Percentiles rank a stretch among this genome's conserved stretches.
Conservation (phyloP, 495 filamentous ascomycete species). For the Hyaloscypha finlandica region DNA sequence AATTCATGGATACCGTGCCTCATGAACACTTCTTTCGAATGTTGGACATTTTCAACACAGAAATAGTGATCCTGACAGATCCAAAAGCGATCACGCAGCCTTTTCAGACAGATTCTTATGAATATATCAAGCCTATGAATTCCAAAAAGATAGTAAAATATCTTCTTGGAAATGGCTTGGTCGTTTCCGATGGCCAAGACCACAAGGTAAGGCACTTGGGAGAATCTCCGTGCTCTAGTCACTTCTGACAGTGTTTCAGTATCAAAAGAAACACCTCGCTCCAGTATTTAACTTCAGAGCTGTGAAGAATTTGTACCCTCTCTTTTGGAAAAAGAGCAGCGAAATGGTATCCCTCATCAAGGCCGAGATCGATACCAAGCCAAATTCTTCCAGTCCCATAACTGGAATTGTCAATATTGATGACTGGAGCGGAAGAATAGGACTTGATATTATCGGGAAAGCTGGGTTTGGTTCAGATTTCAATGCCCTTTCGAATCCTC, state of each 20-base stretch:
- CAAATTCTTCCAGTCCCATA: slow-evolving; percentile 15
- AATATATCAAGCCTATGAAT: slow-evolving; percentile 34
- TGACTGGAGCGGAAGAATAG: slow-evolving; percentile 50
- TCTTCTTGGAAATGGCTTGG: slow-evolving; percentile 32
- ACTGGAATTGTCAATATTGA: slow-evolving; percentile 42
- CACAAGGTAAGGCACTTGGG: slow-evolving; percentile 12
- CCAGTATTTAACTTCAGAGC: slow-evolving; percentile 48
- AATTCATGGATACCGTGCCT: slow-evolving; percentile 32
- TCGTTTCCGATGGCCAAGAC: slow-evolving; percentile 32
- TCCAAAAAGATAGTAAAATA: slow-evolving; percentile 24
- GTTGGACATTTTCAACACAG: slow-evolving; percentile 30
- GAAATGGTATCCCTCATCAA: slow-evolving; percentile 45
- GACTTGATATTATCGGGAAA: slow-evolving; percentile 54
- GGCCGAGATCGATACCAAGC: slow-evolving; percentile 36
- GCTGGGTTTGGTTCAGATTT: slow-evolving; percentile 52
- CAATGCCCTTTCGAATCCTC: slow-evolving; percentile 43
- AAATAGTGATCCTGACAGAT: slow-evolving; percentile 31
- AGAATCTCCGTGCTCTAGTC: neutral
- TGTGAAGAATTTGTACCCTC: slow-evolving; percentile 46
- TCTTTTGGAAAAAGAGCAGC: slow-evolving; percentile 53
- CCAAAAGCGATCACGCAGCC: slow-evolving; percentile 32
- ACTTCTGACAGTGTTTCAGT: slow-evolving; percentile 7
- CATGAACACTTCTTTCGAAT: slow-evolving; percentile 39
- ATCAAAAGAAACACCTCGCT: slow-evolving; percentile 49
- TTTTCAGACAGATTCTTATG: slow-evolving; percentile 28